Percentiles rank a stretch among this genome's conserved stretches.
Evolutionary conservation across 202 grass and related monocot species (phyloP).

Genomic region (Thinopyrum obtusiflorum): DNA sequence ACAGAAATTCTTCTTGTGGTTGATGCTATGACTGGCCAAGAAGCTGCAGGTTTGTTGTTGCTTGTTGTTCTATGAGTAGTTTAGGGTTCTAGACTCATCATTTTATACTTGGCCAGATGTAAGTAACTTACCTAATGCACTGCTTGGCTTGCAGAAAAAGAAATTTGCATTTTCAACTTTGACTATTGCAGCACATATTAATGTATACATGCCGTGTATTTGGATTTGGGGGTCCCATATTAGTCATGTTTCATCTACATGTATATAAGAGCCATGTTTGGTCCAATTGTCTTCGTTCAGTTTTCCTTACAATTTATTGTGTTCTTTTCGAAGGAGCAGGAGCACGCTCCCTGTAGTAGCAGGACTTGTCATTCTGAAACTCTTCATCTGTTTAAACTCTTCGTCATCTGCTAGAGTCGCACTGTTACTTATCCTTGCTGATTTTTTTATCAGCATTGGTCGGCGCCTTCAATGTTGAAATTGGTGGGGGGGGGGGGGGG

Average conservation of each 20-base stretch:
- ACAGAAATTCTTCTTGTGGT: slow-evolving; percentile 95
- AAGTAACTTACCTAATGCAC: slow-evolving; percentile 19
- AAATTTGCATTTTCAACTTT: slow-evolving; percentile 5
- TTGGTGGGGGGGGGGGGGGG: no score
- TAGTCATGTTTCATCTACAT: slow-evolving; percentile 20
- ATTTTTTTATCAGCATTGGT: slow-evolving; percentile 71
- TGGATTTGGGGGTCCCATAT: background rate
- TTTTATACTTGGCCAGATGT: background rate
- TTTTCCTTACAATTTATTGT: slow-evolving; percentile 8
- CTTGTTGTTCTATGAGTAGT: slow-evolving; percentile 25
- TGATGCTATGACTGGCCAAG: slow-evolving; percentile 99
- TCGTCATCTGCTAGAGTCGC: background rate
- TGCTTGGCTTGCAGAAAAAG: background rate
- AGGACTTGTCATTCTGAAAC: slow-evolving; percentile 7
- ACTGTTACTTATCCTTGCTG: slow-evolving; percentile 17
- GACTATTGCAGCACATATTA: slow-evolving; percentile 1
- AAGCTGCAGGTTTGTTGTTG: slow-evolving; percentile 61
- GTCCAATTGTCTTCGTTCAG: background rate
- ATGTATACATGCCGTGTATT: slow-evolving; percentile 4
- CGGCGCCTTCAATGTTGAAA: slow-evolving; percentile 91
- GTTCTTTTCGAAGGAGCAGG: slow-evolving; percentile 9
- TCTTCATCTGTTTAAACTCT: background rate
- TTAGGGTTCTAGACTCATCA: slow-evolving; percentile 4
- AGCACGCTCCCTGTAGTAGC: background rate
- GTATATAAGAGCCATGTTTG: background rate